phyloP scores from a whole-genome alignment of 139 green algal genomes.

The Gonium pectorale region DNA sequence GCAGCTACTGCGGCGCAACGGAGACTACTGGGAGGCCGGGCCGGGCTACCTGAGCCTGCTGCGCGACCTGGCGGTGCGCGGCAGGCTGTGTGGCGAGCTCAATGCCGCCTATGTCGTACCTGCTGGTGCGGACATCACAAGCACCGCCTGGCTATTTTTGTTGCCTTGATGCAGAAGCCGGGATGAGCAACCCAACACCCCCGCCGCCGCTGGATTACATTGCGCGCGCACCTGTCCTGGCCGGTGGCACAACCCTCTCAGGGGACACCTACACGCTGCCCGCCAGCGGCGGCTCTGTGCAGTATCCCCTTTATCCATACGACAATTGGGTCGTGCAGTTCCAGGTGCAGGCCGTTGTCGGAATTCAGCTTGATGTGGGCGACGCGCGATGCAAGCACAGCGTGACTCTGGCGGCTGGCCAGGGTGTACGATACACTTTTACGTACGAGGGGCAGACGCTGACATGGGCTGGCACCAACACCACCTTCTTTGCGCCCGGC shows the following conservation, averaged over 20 bases:
- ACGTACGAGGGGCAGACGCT: not conserved
- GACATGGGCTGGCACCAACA: not conserved
- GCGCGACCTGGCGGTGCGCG: not conserved
- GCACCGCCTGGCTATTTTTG: not conserved
- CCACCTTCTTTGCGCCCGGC: not conserved
- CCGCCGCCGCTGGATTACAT: not conserved
- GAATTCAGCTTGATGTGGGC: not conserved
- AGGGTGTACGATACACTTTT: not conserved
- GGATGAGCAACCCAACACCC: no score
- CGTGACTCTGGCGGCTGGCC: not conserved
- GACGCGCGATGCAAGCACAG: not conserved
- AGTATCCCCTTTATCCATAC: not conserved
- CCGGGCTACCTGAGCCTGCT: not conserved
- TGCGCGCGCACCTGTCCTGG: not conserved
- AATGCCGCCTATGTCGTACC: not conserved
- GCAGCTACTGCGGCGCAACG: not conserved
- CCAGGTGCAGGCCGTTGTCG: not conserved
- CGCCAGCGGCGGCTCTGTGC: not conserved
- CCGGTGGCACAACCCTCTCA: not conserved
- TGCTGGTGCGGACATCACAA: not conserved
- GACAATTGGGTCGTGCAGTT: slow-evolving; percentile 3
- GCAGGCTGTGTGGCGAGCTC: not conserved
- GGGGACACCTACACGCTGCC: not conserved
- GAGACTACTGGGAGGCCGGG: not conserved
- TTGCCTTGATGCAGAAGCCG: not conserved